These are phyloP conservation scores for Ramichloridium luteum DNA, from an alignment of 2,329 filamentous ascomycete species.

Conservation along the genomic window DNA sequence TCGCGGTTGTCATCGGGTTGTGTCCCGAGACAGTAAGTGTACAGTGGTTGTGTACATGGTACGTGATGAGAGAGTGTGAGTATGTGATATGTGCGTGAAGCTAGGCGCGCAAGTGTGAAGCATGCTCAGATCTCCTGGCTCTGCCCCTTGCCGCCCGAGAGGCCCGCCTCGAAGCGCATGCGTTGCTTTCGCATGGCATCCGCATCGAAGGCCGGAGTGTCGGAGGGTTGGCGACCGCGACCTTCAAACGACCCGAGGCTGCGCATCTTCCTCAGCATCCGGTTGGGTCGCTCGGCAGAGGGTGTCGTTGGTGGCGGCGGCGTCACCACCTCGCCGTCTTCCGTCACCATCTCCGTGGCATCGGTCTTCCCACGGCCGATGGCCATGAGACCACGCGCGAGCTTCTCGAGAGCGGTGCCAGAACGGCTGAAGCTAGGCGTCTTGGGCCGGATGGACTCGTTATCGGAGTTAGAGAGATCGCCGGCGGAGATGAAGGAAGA, in stretches of 20 bases:
- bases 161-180: conserved; percentile 10
- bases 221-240: conserved; percentile 12
- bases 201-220: conserved; percentile 12
- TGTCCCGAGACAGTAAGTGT: no score
- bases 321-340: conserved; percentile 6
- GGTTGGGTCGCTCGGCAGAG: conserved; percentile 12
- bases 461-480: conserved; percentile 7
- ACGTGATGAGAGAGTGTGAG: no score
- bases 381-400: conserved; percentile 46
- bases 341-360: conserved; percentile 35
- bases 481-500: background rate
- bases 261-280: conserved; percentile 26
- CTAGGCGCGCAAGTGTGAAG: no score
- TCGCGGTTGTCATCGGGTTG: no score
- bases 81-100: no score
- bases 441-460: conserved; percentile 19
- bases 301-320: conserved; percentile 5
- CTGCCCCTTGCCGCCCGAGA: conserved; percentile 8
- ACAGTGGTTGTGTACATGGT: no score
- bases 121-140: conserved; percentile 10
- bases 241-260: conserved; percentile 23
- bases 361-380: conserved; percentile 44
- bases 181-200: conserved; percentile 13
- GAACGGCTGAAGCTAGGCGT: conserved; percentile 25
- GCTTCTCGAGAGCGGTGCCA: conserved; percentile 45